Conservation (phyloP, 73 alveolate genomes). For the Uronychia setigera region DNA sequence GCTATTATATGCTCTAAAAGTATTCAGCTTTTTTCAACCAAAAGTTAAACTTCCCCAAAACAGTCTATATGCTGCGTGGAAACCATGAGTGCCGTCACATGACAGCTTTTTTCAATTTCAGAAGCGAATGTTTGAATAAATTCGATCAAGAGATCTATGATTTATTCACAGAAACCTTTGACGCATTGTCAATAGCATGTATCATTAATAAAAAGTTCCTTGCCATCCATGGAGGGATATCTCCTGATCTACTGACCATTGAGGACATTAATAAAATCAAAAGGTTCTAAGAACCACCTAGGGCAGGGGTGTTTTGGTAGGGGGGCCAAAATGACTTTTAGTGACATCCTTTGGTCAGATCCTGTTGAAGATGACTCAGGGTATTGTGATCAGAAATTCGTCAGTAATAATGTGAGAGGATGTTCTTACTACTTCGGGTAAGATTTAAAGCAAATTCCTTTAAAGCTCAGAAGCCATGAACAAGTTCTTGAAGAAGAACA, state of each 20-base stretch:
- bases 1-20: constrained; percentile 28
- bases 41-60: constrained; percentile 62
- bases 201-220: constrained; percentile 72
- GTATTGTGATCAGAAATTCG: too few species aligned
- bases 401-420: constrained; percentile 82
- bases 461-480: constrained; percentile 48
- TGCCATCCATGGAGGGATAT: constrained; percentile 90
- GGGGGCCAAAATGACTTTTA: too few species aligned
- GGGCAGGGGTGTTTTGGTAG: too few species aligned
- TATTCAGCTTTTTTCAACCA: too few species aligned
- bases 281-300: constrained; percentile 80
- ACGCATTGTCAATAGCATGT: constrained; percentile 75
- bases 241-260: constrained; percentile 71
- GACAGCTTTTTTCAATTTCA: constrained; percentile 60
- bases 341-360: constrained; percentile 23
- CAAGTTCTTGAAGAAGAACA: constrained; percentile 70
- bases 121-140: constrained; percentile 46
- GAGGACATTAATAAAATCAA: constrained; percentile 67
- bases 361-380: constrained; percentile 13
- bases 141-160: constrained; percentile 82
- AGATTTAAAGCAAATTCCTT: background rate
- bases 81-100: constrained; percentile 87
- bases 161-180: constrained; percentile 79
- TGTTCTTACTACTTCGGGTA: constrained; percentile 70
- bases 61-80: constrained; percentile 68